Base-by-base conservation (phyloP, 2,329 filamentous ascomycete species). In the Cytospora piceae region DNA sequence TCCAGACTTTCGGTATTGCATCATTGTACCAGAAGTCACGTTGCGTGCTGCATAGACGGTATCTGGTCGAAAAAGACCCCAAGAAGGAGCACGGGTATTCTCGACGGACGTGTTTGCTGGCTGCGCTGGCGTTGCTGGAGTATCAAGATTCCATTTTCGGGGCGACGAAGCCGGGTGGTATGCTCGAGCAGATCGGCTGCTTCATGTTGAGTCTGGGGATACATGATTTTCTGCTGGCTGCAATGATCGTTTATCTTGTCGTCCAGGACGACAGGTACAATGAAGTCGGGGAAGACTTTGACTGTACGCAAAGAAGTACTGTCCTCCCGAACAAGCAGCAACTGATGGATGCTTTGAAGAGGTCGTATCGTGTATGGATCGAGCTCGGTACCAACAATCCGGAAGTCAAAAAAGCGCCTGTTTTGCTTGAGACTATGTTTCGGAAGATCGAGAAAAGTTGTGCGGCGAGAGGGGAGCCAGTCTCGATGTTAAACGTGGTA, bases 221-320 rank as follows among this genome's bases (percentile, higher is more conserved):
- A 60, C 85, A 88, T 59, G 87, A 90, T 71, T 89, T 86, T 59
- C 75, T 90, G 60, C 79, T 89, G 2, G 86, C 86, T 0, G 82
- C 84, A 63, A 86, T 87, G 81, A 80, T 89, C 17, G 71, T 90
- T 4, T 88, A 85, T 67, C 75, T 89, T 22, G 75, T 82, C 22
- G 72, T 82, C 29, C 79, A 81, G 68, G 81, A 79, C 71, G 76
- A 79, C 24, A 73, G 73, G 49, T 81, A 80, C 66, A 71, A 72
- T 42, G 78, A 81, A 9, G 71, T 69, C 20, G 77, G 74, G 5
- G 73, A 71, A 14, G 71, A 73, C 17, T 63, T 64, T 37, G 74
- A 76, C 67, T 80, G 77, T 78, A 73, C 76, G 66, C 72, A 71
- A 51, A 72, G 74, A 52, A 73, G 73, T 27, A 70, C 71, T 8